Evolutionary conservation across 2,329 filamentous ascomycete genomes (phyloP), one percentile per base, ranked within the genome.

Genomic region (Bipolaris bicolor): DNA sequence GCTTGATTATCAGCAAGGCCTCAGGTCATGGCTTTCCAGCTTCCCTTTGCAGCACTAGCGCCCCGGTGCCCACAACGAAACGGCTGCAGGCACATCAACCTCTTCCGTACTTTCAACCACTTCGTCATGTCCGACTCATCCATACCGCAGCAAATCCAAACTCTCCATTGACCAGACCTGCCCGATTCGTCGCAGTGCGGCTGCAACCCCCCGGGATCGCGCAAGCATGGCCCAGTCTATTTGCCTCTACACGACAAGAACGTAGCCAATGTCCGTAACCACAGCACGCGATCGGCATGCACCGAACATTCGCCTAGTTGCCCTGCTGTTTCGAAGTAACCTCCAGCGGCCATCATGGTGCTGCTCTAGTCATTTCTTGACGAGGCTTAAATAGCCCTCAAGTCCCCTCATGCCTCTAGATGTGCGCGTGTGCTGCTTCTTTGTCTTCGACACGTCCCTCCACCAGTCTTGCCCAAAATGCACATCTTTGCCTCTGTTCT

Each of bases 401-500:
- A 49, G 50, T 33, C 39, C 39, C 50, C 39, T 49, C 18, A 5
- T 44, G 36, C 34, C 13, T 22, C 36, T 39, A 26, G 34, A 34
- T 49, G 52, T 33, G 49, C 18, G 37, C 40, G 39, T 45, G 47
- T 52, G 40, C 45, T 34, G 40, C 36, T 43, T 43, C 29, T 39
- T 41, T 44, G 43, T 10, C 10, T 15, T 22, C 47, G 26, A 52
- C 39, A 29, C 11, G 24, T 16, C 26, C 3, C 34, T 15, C 7
- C 40, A 33, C 22, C 36, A 33, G 24, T 13, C 37, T 37, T 22
- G 31, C 49, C 22, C 40, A 57, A 13, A 29, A 61, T 61, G 59
- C 56, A 62, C 26, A 43, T 62, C 34, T 31, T 62, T 41, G 64
- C 66, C 33, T 57, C 57, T 33, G 48, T 68, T 18, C 54, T 76